Conservation (phyloP, 2,329 filamentous ascomycete species). For the Coniochaeta pulveracea region DNA sequence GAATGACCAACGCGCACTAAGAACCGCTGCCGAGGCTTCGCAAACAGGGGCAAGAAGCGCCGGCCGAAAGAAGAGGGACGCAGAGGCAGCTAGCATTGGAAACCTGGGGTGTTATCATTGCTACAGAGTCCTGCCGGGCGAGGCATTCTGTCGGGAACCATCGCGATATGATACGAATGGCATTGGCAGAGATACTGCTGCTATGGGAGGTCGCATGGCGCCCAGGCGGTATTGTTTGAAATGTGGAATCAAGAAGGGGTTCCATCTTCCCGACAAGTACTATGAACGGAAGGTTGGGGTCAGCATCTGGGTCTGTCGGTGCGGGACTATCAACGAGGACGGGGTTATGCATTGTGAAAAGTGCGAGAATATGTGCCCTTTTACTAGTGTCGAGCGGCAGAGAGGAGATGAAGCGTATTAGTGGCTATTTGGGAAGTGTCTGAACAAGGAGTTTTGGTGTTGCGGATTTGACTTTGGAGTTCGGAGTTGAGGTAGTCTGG, state of each 20-base stretch:
- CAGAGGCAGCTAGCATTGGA: neutral
- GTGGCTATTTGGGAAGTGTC: no score
- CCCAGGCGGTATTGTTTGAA: neutral
- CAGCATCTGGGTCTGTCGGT: constrained; percentile 1
- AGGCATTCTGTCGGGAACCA: neutral
- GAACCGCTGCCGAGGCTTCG: no score
- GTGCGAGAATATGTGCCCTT: no score
- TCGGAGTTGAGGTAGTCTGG: no score
- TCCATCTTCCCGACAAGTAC: neutral
- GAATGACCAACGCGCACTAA: neutral
- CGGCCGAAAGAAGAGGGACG: no score
- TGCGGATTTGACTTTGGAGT: no score
- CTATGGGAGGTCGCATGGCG: no score
- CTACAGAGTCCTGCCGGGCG: constrained; percentile 1
- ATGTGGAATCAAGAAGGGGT: constrained; percentile 4
- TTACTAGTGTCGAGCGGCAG: no score
- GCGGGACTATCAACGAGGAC: neutral
- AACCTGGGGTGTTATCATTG: constrained; percentile 1
- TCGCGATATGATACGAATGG: neutral
- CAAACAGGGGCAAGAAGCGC: neutral
- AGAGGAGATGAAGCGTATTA: no score
- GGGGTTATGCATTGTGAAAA: constrained; percentile 2
- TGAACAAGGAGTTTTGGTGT: no score
- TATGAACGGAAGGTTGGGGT: neutral
- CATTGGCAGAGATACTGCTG: neutral